Evolutionary conservation across 352 stramenopile genomes (phyloP).

Genomic region (Globisporangium yorkense): DNA sequence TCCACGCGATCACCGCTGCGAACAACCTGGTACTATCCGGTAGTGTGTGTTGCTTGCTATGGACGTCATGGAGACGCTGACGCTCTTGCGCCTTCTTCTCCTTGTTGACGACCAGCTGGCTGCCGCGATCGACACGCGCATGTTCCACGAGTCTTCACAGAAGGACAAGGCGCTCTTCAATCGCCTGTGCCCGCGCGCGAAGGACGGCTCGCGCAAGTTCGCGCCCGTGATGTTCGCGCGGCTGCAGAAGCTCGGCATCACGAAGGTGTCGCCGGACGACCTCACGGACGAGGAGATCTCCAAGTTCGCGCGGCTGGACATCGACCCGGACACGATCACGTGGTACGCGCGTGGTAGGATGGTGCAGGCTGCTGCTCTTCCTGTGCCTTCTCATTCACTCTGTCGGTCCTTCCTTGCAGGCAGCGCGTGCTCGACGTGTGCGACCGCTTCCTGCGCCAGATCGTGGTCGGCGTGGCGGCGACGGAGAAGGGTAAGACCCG

Average conservation of each 20-base stretch:
- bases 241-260: conserved; percentile 95
- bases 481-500: conserved; percentile 89
- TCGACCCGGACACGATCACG: conserved; percentile 92
- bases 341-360: conserved; percentile 18
- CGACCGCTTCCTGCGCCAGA: conserved; percentile 92
- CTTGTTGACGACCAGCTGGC: conserved; percentile 59
- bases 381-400: not conserved
- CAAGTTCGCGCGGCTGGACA: conserved; percentile 93
- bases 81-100: not conserved
- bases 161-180: conserved; percentile 82
- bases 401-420: conserved; percentile 10
- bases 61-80: not conserved
- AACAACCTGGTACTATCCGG: conserved; percentile 89
- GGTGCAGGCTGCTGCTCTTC: no score
- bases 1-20: conserved; percentile 97
- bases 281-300: conserved; percentile 92
- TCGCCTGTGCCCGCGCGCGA: conserved; percentile 76
- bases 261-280: conserved; percentile 87
- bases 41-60: no score
- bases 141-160: conserved; percentile 95
- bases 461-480: conserved; percentile 87
- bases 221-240: conserved; percentile 89
- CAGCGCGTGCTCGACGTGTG: conserved; percentile 97
- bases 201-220: conserved; percentile 86
- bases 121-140: conserved; percentile 96